phyloP scores from a whole-genome alignment of 495 filamentous ascomycete species.

The Hypoxylon subgilvum region DNA sequence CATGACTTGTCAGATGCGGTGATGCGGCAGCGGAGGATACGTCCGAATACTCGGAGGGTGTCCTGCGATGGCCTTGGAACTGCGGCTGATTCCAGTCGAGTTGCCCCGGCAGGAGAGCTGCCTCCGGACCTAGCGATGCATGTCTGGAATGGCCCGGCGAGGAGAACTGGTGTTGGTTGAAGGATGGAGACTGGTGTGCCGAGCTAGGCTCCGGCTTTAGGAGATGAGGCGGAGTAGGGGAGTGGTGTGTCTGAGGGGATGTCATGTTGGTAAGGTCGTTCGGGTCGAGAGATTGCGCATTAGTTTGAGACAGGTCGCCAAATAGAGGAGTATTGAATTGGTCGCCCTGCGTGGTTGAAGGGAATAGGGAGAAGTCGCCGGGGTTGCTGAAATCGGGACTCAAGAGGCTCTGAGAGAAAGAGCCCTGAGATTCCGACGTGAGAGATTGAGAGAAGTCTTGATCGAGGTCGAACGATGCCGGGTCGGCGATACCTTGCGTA shows the following conservation, averaged over 20 bases:
- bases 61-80: conserved; percentile 79
- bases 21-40: conserved; percentile 79
- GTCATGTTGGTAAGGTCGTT: conserved; percentile 71
- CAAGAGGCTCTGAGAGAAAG: conserved; percentile 48
- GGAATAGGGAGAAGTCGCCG: conserved; percentile 62
- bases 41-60: conserved; percentile 91
- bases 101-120: conserved; percentile 70
- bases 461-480: conserved; percentile 47
- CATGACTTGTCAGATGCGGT: conserved; percentile 77
- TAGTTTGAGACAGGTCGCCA: conserved; percentile 62
- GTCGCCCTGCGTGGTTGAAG: conserved; percentile 46
- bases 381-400: conserved; percentile 49
- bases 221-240: conserved; percentile 72
- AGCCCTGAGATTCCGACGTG: conserved; percentile 41
- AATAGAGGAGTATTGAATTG: conserved; percentile 58
- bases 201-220: conserved; percentile 67
- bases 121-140: conserved; percentile 79
- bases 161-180: conserved; percentile 63
- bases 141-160: conserved; percentile 72
- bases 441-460: conserved; percentile 49
- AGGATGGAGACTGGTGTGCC: conserved; percentile 62
- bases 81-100: conserved; percentile 75
- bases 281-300: conserved; percentile 54
- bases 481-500: conserved; percentile 43
- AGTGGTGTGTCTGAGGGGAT: conserved; percentile 63